These are phyloP conservation scores for Mortierella alpina DNA, from an alignment of 192 early-diverging fungal genomes.

Conservation along the genomic window DNA sequence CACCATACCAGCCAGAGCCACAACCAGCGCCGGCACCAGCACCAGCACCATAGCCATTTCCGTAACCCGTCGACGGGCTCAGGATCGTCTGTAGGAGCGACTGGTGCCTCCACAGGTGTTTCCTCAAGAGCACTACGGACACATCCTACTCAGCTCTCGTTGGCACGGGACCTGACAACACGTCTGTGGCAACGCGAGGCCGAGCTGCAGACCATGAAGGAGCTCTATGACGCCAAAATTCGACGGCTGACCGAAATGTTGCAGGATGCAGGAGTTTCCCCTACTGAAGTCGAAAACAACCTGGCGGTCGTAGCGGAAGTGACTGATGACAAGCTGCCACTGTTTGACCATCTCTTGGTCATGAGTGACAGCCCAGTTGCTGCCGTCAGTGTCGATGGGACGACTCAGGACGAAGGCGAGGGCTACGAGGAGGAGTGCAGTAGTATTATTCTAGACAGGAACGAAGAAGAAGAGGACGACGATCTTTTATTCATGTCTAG, in stretches of 20 bases:
- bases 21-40: not conserved
- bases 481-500: constrained; percentile 26
- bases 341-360: constrained; percentile 20
- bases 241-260: constrained; percentile 47
- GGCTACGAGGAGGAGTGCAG: constrained; percentile 13
- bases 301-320: constrained; percentile 35
- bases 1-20: not conserved
- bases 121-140: constrained; percentile 27
- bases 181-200: constrained; percentile 53
- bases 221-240: constrained; percentile 51
- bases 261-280: constrained; percentile 49
- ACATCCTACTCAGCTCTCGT: constrained; percentile 16
- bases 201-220: constrained; percentile 49
- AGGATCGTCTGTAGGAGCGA: not conserved
- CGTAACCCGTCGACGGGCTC: constrained; percentile 6
- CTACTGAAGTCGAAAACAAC: constrained; percentile 50
- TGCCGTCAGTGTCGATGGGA: not conserved
- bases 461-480: constrained; percentile 6
- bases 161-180: constrained; percentile 48
- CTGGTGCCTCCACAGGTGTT: not conserved
- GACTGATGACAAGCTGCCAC: constrained; percentile 19
- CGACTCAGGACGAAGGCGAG: not conserved
- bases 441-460: constrained; percentile 8
- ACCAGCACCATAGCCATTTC: not conserved
- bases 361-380: constrained; percentile 11